These are phyloP conservation scores for Umbelopsis sp. DNA, from an alignment of 192 early-diverging fungal genomes.

Conservation along the genomic window DNA sequence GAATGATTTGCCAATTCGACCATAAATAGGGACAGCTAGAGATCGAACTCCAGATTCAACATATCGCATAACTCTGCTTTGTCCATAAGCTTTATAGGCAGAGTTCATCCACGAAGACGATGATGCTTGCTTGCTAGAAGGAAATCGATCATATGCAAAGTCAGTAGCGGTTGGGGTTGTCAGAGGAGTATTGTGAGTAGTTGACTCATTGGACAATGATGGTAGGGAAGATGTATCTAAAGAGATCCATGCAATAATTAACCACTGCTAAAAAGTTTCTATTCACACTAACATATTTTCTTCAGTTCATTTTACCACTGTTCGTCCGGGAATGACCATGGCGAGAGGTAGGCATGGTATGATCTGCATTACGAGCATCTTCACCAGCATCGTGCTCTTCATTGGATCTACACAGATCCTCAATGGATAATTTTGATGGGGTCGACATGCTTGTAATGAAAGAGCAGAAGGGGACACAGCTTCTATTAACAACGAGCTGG, in stretches of 20 bases:
- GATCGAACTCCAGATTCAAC: slow-evolving; percentile 12
- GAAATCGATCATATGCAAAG: slow-evolving; percentile 12
- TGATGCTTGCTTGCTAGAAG: not conserved
- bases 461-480: not conserved
- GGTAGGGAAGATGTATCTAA: slow-evolving; percentile 4
- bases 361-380: not conserved
- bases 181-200: slow-evolving; percentile 11
- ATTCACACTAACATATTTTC: too few species aligned
- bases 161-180: slow-evolving; percentile 9
- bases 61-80: slow-evolving; percentile 13
- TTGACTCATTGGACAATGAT: not conserved
- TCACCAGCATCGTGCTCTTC: not conserved
- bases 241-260: not conserved
- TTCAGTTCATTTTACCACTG: slow-evolving; percentile 9
- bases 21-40: slow-evolving; percentile 16
- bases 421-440: not conserved
- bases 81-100: slow-evolving; percentile 8
- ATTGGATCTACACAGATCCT: not conserved
- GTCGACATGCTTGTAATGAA: not conserved
- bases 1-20: slow-evolving; percentile 12
- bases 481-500: not conserved
- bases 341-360: not conserved
- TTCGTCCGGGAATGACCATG: not conserved
- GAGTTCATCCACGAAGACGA: slow-evolving; percentile 7
- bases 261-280: not conserved